A percentile compares a stretch with the other conserved stretches of the same genome.
These are phyloP conservation scores for Xylariales sp. DNA, from an alignment of 2,329 filamentous ascomycete genomes.

Conservation along the genomic window DNA sequence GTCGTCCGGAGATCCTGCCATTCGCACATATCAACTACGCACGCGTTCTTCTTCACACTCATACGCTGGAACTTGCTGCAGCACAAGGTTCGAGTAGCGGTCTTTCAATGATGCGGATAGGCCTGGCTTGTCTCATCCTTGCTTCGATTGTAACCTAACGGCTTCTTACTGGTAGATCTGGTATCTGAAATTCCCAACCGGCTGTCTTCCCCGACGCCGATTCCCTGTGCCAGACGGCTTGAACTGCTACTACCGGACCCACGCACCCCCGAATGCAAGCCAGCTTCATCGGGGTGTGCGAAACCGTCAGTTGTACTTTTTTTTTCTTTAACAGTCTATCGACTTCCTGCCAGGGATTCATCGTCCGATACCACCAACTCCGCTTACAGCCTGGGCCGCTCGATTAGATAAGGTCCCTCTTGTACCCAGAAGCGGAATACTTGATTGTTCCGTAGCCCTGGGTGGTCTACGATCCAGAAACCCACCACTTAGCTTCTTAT, in stretches of 20 bases:
- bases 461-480: conserved; percentile 7
- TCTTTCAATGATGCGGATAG: conserved; percentile 53
- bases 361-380: conserved; percentile 7
- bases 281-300: conserved; percentile 3
- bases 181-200: conserved; percentile 8
- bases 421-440: not conserved
- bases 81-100: conserved; percentile 8
- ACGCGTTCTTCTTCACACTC: conserved; percentile 10
- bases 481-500: conserved; percentile 18
- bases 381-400: too few species aligned
- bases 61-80: conserved; percentile 4
- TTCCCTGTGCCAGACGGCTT: not conserved
- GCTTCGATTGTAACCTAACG: conserved; percentile 49
- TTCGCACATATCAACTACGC: conserved; percentile 3
- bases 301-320: too few species aligned
- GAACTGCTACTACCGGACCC: conserved; percentile 17
- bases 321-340: too few species aligned
- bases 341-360: conserved; percentile 1
- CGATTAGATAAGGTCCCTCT: conserved; percentile 5
- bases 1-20: too few species aligned
- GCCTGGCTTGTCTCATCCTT: conserved; percentile 53
- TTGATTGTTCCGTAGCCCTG: conserved; percentile 3
- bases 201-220: conserved; percentile 1
- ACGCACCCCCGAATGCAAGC: conserved; percentile 15
- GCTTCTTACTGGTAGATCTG: conserved; percentile 7